These are phyloP conservation scores for Backusella circina DNA, from an alignment of 192 early-diverging fungal genomes.

Conservation along the genomic window DNA sequence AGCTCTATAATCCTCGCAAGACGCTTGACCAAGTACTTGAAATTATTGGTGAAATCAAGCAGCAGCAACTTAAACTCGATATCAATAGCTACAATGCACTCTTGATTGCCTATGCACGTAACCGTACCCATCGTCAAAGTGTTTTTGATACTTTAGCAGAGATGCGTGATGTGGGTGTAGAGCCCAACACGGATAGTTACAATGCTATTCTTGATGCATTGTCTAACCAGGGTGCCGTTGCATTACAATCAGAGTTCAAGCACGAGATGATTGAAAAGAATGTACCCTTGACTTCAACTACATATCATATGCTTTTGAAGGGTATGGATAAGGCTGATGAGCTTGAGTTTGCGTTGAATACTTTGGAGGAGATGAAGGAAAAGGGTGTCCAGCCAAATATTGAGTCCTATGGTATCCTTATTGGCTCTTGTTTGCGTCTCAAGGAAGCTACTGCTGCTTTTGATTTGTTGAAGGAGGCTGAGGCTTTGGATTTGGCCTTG, in stretches of 20 bases:
- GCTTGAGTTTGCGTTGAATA: constrained; percentile 38
- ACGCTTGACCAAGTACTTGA: constrained; percentile 6
- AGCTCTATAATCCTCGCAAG: no score
- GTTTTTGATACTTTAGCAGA: constrained; percentile 31
- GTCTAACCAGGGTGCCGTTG: background rate
- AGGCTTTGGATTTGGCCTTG: constrained; percentile 29
- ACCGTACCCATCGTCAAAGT: background rate
- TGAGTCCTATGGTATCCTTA: constrained; percentile 22
- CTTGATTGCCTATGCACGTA: constrained; percentile 28
- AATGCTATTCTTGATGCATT: constrained; percentile 32
- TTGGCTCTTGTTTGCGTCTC: constrained; percentile 27
- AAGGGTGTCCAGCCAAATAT: constrained; percentile 28
- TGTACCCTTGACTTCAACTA: constrained; percentile 10
- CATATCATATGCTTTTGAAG: constrained; percentile 39
- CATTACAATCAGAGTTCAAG: background rate
- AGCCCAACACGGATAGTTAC: constrained; percentile 35
- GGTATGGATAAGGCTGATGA: constrained; percentile 27
- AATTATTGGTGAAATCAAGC: constrained; percentile 24
- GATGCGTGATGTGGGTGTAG: constrained; percentile 30
- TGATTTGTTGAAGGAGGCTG: constrained; percentile 41
- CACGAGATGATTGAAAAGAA: constrained; percentile 17
- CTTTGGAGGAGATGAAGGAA: constrained; percentile 38
- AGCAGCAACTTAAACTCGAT: constrained; percentile 36
- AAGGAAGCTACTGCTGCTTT: constrained; percentile 35
- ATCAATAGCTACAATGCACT: constrained; percentile 38